Evolutionary conservation across 345 rosid species (phyloP), one percentile per base, ranked within the genome.

Genomic region (Syzygium grande): DNA sequence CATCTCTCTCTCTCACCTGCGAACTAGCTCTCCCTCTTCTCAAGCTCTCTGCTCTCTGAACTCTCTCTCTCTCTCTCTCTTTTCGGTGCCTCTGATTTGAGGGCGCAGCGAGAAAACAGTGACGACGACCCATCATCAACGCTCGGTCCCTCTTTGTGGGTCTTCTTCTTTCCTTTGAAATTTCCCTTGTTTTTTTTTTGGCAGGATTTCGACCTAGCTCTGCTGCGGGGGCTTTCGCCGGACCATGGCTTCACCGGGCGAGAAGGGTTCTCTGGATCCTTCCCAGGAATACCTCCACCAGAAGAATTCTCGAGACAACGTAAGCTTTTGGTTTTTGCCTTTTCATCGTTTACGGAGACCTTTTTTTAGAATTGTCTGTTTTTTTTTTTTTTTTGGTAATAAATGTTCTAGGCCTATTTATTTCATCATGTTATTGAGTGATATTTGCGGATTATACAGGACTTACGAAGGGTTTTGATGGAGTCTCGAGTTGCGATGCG

Each of bases 241-340:
- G 61, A 56, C 61, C n/a, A 23, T 56, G 61, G 61, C 61, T 56
- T 58, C 63, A 58, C 29, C 3, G 29, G 15, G 63, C 14, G 29
- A 58, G n/a, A 25, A 56, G 29, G 11, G 29, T 1, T 58, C 2
- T n/a, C 63, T 25, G 63, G 63, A 58, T 58, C 0, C 0, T 58
- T 29, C 10, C 7, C 29, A 58, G 15, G 0, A 58, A 58, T 58
- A 58, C 63, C 68, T 86, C 12, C 91, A 84, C 19, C 78, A 88
- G 54, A 87, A 51, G 55, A 55, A 84, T 51, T 84, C 90, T 38
- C 53, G 85, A 49, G 92, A 91, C 38, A 91, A 91, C 85, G 92
- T 89, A 87, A 86, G 88, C 49, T 30, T 23, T 14, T 29, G 19
- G 30, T 38, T 55, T 79, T 27, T 23, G 1, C 7, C 21, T 43